A percentile compares a stretch with the other conserved stretches of the same genome.
These are phyloP conservation scores for Neolentinus lepideus DNA, from an alignment of 1,284 basidiomycete species.

Conservation along the genomic window DNA sequence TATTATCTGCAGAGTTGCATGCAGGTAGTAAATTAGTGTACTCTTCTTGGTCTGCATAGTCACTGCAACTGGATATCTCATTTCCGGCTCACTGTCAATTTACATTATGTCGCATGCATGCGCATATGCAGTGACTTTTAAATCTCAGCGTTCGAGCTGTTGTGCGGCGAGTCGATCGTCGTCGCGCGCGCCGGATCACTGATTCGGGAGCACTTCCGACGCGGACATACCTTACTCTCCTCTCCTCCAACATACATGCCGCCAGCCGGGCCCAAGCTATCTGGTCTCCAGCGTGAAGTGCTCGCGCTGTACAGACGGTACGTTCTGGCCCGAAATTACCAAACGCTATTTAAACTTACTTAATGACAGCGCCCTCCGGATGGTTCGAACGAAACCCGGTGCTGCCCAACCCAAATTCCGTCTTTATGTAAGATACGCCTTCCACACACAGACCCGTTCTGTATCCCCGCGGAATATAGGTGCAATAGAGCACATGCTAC, in stretches of 20 bases:
- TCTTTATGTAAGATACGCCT: slow-evolving; percentile 59
- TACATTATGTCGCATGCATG: no score
- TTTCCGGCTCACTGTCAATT: no score
- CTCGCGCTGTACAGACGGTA: slow-evolving; percentile 68
- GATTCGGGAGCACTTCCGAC: no score
- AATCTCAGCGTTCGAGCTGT: no score
- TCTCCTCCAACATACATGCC: slow-evolving; percentile 1
- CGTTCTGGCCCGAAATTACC: slow-evolving; percentile 11
- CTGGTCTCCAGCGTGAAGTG: slow-evolving; percentile 67
- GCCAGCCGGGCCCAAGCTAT: slow-evolving; percentile 19
- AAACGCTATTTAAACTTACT: background rate
- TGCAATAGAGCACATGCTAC: slow-evolving; percentile 65
- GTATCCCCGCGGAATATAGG: slow-evolving; percentile 59
- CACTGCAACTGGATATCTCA: no score
- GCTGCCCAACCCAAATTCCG: slow-evolving; percentile 53
- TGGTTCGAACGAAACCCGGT: slow-evolving; percentile 59
- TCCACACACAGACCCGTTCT: slow-evolving; percentile 51
- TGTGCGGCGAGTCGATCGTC: no score
- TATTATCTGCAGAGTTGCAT: no score
- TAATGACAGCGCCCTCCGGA: slow-evolving; percentile 56
- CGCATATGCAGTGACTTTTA: no score
- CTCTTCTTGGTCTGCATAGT: no score
- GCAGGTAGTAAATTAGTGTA: no score
- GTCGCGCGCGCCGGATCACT: no score
- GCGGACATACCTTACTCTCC: background rate